Percentiles rank a stretch among this genome's conserved stretches.
Conservation (phyloP, 306 rosid species). For the Echinosophora koreensis region DNA sequence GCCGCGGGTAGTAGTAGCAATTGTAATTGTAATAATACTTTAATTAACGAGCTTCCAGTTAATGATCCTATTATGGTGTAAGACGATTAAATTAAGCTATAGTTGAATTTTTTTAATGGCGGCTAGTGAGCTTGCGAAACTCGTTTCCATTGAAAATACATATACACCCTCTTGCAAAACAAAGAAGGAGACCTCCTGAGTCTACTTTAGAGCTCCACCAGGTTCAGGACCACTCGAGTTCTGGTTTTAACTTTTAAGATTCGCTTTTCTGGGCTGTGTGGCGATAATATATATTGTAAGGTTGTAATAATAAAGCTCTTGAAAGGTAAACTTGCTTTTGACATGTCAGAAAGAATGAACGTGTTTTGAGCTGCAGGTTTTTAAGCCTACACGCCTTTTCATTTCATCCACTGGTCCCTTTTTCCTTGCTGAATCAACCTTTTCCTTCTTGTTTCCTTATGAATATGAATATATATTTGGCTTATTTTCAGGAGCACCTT, state of each 20-base stretch:
- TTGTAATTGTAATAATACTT: no score
- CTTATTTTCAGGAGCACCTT: neutral
- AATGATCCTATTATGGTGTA: neutral
- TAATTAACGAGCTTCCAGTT: no score
- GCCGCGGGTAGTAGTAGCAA: neutral
- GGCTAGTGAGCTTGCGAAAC: neutral
- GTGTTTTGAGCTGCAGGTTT: neutral
- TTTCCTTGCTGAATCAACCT: no score
- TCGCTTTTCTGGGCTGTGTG: constrained; percentile 5
- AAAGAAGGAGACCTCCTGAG: neutral
- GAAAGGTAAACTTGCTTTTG: neutral
- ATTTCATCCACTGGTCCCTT: neutral
- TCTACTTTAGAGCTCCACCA: neutral
- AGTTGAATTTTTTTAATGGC: neutral
- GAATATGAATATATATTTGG: no score
- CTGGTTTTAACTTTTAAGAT: neutral
- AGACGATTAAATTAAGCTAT: no score
- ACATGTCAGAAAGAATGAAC: neutral
- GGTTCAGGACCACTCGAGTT: neutral
- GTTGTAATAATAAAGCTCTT: neutral
- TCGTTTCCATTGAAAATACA: neutral
- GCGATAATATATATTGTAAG: no score
- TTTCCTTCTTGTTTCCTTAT: neutral
- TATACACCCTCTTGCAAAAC: neutral
- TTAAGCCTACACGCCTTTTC: neutral